Base-by-base conservation (phyloP, 345 rosid species). In the Odontarrhena argentea region DNA sequence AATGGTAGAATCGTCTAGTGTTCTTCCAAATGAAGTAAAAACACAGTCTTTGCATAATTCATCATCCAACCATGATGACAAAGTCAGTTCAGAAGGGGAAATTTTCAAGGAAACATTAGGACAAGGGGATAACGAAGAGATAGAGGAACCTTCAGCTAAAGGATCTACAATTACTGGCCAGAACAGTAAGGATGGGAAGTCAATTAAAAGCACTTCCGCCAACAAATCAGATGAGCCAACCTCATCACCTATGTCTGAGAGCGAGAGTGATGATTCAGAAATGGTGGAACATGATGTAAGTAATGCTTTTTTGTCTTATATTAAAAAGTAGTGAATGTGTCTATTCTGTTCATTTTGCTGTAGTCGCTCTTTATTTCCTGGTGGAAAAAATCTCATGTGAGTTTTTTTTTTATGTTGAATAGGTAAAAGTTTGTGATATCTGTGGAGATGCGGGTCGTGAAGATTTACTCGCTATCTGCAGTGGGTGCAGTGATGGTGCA, bases 361-460 rank as follows among this genome's bases (percentile, higher is more conserved):
- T 43, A 38, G 35, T 60, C 47, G 10, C 24, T 60, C 12, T 18
- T 26, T 28, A 8, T 35, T 42, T 8, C n/a, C n/a, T 8, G 6
- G 12, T 55, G 18, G 38, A 3, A 62, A 18, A 12, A 13, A 8
- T 12, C 14, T 34, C 28, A 25, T 57, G 55, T 60, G 57, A 64
- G 9, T 45, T 53, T 53, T 49, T 28, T 28, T 59, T 64, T 65
- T 64, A 42, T 28, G 43, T 76, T 80, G 59, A 75, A 77, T 84
- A 95, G 99, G 99, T 91, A 58, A 95, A 95, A 81, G 99, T 95
- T 49, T 95, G 99, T 67, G 99, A 95, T 79, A 91, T 91, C 53
- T 95, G 99, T 70, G 99, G 98, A 70, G 99, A 95, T 82, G 90
- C 98, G 28, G 99, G 99, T 51, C 90, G 96, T 62, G 99, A 95